A percentile compares a stretch with the other conserved stretches of the same genome.
Conservation (phyloP, 768 basidiomycete species). For the Lentinula lateritia region DNA sequence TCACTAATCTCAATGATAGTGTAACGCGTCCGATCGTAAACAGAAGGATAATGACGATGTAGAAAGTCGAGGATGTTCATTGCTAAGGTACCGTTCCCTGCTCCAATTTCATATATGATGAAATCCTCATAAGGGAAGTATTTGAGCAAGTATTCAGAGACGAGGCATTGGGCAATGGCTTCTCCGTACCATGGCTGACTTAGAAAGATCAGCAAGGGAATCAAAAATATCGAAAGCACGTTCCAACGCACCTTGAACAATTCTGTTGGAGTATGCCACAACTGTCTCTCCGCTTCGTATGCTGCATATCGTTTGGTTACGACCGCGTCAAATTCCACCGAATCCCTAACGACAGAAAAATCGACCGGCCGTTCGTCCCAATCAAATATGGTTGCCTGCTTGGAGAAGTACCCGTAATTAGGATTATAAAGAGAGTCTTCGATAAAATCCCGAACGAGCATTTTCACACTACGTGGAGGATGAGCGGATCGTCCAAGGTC, state of each 20-base stretch:
- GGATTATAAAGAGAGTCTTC: conserved; percentile 97
- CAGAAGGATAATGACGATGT: conserved; percentile 74
- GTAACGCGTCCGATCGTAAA: conserved; percentile 90
- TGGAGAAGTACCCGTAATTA: conserved; percentile 94
- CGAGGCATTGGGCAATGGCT: conserved; percentile 83
- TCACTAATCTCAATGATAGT: conserved; percentile 92
- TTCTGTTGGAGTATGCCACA: conserved; percentile 99
- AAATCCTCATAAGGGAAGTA: conserved; percentile 97
- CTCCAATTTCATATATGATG: conserved; percentile 95
- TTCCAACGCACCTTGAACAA: conserved; percentile 76
- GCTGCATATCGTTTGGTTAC: conserved; percentile 73
- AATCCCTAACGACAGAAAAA: conserved; percentile 62
- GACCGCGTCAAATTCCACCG: conserved; percentile 73
- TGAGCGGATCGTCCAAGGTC: conserved; percentile 47
- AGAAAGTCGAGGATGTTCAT: conserved; percentile 82
- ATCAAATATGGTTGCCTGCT: conserved; percentile 87
- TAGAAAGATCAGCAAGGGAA: background rate
- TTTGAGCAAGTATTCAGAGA: conserved; percentile 88
- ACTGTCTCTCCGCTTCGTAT: conserved; percentile 68
- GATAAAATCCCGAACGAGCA: conserved; percentile 94
- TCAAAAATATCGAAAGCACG: background rate
- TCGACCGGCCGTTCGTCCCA: conserved; percentile 55
- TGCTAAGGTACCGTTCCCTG: conserved; percentile 95
- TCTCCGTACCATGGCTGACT: conserved; percentile 89
- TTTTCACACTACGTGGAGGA: conserved; percentile 80